Evolutionary conservation across 148 eudicot genomes (phyloP).

Genomic region (Pouteria glomerata): DNA sequence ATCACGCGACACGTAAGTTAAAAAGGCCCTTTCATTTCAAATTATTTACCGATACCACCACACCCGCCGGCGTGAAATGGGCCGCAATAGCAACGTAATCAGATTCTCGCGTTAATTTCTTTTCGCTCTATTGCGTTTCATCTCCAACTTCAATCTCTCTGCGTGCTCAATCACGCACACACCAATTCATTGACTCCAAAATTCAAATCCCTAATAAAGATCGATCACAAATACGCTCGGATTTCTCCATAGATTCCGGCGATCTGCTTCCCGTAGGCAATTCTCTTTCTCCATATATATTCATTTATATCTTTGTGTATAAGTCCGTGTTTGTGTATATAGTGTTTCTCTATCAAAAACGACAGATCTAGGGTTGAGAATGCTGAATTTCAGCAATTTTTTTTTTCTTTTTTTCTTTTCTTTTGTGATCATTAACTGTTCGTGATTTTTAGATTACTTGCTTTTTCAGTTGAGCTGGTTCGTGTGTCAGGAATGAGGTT

Average conservation of each 20-base stretch:
- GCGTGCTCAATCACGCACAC: neutral
- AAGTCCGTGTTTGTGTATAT: neutral
- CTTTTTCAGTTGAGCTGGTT: slow-evolving; percentile 13
- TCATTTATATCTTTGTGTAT: neutral
- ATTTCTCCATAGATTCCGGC: neutral
- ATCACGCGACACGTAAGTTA: too few relatives aligned
- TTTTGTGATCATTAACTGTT: neutral
- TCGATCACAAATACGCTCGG: neutral
- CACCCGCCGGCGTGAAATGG: too few relatives aligned
- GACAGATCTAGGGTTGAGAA: slow-evolving; percentile 15
- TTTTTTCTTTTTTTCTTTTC: neutral
- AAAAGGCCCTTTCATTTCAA: neutral
- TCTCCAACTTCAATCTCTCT: neutral
- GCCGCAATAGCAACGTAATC: too few relatives aligned
- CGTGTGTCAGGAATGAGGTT: neutral
- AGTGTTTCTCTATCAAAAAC: neutral
- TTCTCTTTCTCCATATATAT: neutral
- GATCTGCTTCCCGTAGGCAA: slow-evolving; percentile 4
- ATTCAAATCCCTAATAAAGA: neutral
- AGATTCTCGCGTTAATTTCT: too few relatives aligned
- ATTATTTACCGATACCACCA: too few relatives aligned
- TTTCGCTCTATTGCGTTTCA: neutral
- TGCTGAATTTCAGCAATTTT: neutral
- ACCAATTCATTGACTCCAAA: neutral
- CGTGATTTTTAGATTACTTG: neutral